These are phyloP conservation scores for Ceratobasidium sp. DNA, from an alignment of 1,284 basidiomycete species.

Conservation along the genomic window DNA sequence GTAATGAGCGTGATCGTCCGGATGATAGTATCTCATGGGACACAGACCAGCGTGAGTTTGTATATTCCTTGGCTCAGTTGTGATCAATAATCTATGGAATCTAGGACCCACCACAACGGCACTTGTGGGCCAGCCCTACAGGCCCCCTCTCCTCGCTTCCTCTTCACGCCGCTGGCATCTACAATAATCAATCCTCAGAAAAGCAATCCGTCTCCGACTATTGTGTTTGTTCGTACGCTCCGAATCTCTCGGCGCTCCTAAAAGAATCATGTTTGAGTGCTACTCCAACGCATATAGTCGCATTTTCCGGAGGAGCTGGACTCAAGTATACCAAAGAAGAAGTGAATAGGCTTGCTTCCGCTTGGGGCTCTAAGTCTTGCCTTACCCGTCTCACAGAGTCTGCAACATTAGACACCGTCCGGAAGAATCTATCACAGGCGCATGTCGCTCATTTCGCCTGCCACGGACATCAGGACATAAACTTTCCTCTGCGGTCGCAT, in stretches of 20 bases:
- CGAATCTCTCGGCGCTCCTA: not conserved
- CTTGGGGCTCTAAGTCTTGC: too few relatives aligned
- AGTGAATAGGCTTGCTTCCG: not conserved
- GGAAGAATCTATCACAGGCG: not conserved
- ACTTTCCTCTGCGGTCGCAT: not conserved
- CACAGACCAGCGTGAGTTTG: too few relatives aligned
- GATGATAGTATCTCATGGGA: too few relatives aligned
- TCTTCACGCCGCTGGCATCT: not conserved
- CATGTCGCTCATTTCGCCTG: conserved; percentile 1
- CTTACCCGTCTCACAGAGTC: not conserved
- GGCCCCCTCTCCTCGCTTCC: not conserved
- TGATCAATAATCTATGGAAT: not conserved
- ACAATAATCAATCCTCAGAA: not conserved
- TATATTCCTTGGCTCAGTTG: not conserved
- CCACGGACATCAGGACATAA: not conserved
- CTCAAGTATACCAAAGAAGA: not conserved
- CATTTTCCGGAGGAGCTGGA: not conserved
- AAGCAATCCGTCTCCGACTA: not conserved
- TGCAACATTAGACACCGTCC: not conserved
- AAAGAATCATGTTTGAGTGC: not conserved
- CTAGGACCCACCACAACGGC: not conserved
- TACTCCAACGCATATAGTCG: not conserved
- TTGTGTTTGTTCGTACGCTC: not conserved
- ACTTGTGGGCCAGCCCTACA: not conserved
- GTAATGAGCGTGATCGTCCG: too few relatives aligned